Conservation (phyloP, 192 early-diverging fungal genomes). For the Funneliformis mosseae region DNA sequence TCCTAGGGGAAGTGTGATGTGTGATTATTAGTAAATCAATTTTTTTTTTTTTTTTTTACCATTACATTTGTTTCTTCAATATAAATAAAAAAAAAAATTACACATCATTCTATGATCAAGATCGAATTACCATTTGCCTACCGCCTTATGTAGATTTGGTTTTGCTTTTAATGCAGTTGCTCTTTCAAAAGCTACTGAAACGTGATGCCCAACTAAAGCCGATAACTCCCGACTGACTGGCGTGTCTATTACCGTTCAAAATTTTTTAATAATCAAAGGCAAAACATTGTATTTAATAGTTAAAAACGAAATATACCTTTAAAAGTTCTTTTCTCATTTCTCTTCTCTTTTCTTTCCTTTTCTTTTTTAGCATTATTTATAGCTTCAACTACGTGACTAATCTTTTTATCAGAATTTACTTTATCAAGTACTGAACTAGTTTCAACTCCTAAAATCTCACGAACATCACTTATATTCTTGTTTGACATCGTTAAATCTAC, state of each 20-base stretch:
- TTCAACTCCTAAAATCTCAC: not conserved
- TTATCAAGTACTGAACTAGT: not conserved
- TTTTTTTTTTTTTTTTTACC: no score
- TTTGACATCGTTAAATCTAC: not conserved
- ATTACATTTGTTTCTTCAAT: no score
- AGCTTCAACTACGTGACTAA: not conserved
- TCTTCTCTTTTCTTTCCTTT: not conserved
- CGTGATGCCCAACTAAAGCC: not conserved
- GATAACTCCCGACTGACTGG: not conserved
- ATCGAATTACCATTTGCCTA: constrained; percentile 60
- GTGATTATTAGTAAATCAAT: not conserved
- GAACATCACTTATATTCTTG: not conserved
- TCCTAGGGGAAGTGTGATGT: constrained; percentile 48
- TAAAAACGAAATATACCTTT: not conserved
- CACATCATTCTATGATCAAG: not conserved
- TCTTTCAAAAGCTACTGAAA: constrained; percentile 57
- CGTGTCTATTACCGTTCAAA: not conserved
- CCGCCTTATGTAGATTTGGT: constrained; percentile 68
- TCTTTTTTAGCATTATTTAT: not conserved
- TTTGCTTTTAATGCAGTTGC: constrained; percentile 68
- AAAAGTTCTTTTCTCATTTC: not conserved
- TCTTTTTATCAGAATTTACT: not conserved
- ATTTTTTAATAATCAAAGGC: not conserved
- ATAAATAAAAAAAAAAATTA: no score
- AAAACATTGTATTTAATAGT: not conserved